These are phyloP conservation scores for Eucalyptus erythrocorys DNA, from an alignment of 345 rosid genomes.

Conservation along the genomic window DNA sequence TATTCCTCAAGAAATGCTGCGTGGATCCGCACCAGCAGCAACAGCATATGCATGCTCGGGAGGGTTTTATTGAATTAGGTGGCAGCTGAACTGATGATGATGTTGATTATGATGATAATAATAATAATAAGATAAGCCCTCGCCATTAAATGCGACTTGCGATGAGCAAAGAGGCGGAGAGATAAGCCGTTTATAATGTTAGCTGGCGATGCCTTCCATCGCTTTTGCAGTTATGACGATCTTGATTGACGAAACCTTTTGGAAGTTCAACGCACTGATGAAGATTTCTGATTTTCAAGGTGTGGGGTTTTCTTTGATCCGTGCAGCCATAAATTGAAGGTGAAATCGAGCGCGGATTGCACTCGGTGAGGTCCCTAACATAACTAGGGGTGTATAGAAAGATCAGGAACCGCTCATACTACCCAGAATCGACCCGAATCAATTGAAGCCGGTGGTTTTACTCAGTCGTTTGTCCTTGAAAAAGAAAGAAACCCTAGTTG, in stretches of 20 bases:
- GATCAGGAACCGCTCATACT: rapidly evolving
- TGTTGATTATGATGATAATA: not conserved
- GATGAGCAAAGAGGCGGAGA: not conserved
- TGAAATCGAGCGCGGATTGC: not conserved
- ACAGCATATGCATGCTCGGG: not conserved
- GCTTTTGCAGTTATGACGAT: not conserved
- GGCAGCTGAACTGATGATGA: not conserved
- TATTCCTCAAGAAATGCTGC: not conserved
- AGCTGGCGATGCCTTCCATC: not conserved
- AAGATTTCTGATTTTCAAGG: not conserved
- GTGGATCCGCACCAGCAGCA: not conserved
- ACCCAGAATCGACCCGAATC: rapidly evolving
- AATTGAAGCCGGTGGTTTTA: not conserved
- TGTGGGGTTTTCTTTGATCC: not conserved
- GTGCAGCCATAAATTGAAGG: not conserved
- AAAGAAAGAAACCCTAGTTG: not conserved
- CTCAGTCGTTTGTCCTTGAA: not conserved
- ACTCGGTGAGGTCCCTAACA: not conserved
- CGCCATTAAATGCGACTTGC: not conserved
- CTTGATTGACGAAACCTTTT: not conserved
- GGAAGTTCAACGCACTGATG: not conserved
- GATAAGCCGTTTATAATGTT: not conserved
- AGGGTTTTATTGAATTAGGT: not conserved
- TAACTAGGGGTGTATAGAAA: not conserved
- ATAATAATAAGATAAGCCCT: too few species aligned